Evolutionary conservation across 306 rosid genomes (phyloP).

Genomic region (Cyamopsis tetragonoloba): DNA sequence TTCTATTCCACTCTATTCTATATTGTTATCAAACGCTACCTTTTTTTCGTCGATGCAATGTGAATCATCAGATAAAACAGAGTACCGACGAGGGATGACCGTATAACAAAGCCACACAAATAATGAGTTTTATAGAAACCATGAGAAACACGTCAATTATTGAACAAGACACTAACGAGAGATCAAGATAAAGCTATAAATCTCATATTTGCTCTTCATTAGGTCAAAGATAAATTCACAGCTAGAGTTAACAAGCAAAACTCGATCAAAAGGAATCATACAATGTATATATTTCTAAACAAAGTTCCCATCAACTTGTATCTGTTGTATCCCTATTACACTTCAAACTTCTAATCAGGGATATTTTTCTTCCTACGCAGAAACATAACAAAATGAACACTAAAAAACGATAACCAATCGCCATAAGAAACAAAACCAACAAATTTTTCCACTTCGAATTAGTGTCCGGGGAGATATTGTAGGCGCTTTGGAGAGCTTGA

Average conservation of each 20-base stretch:
- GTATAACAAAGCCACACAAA: too few relatives aligned
- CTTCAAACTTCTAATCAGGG: constrained; percentile 41
- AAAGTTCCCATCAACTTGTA: constrained; percentile 50
- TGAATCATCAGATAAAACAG: too few relatives aligned
- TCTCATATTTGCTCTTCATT: constrained; percentile 30
- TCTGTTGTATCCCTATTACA: constrained; percentile 53
- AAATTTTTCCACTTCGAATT: constrained; percentile 87
- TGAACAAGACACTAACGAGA: too few relatives aligned
- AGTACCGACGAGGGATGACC: too few relatives aligned
- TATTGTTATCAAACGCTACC: too few relatives aligned
- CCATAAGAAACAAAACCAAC: constrained; percentile 88
- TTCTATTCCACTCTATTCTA: too few relatives aligned
- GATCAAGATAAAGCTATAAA: not conserved
- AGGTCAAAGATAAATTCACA: constrained; percentile 35
- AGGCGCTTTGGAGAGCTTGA: constrained; percentile 81
- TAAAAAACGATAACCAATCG: constrained; percentile 64
- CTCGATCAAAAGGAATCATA: constrained; percentile 34
- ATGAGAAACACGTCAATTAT: not conserved
- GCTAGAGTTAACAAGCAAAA: constrained; percentile 28
- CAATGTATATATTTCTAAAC: constrained; percentile 28
- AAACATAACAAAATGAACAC: constrained; percentile 54
- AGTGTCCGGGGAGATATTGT: constrained; percentile 59
- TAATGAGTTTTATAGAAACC: too few relatives aligned
- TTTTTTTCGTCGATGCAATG: too few relatives aligned
- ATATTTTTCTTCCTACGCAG: constrained; percentile 41